Conservation (phyloP, 2,329 filamentous ascomycete species). For the Diaporthe sp. region DNA sequence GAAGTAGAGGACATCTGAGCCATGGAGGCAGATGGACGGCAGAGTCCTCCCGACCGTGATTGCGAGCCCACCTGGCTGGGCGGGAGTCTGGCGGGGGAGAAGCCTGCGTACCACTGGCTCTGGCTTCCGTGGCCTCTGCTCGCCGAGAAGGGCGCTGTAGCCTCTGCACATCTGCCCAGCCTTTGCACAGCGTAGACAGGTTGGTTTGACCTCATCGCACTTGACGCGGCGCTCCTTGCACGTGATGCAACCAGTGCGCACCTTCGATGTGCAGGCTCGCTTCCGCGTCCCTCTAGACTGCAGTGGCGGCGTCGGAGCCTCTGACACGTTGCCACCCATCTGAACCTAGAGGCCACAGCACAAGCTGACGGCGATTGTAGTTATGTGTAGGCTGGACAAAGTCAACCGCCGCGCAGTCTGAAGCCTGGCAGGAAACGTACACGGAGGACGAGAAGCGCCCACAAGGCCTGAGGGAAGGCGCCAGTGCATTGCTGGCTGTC, state of each 20-base stretch:
- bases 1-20: conserved; percentile 35
- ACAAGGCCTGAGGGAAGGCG: neutral
- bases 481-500: neutral
- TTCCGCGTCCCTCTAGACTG: neutral
- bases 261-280: conserved; percentile 36
- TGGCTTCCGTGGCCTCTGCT: neutral
- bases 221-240: conserved; percentile 40
- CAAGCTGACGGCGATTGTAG: neutral
- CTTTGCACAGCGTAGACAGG: conserved; percentile 36
- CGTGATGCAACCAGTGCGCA: conserved; percentile 38
- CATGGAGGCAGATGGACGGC: conserved; percentile 16
- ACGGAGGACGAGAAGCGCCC: neutral
- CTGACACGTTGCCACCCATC: neutral
- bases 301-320: neutral
- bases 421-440: neutral
- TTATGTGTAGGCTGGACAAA: too few species aligned
- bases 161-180: neutral
- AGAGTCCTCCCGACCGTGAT: neutral
- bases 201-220: conserved; percentile 41
- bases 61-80: neutral
- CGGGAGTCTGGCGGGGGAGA: neutral
- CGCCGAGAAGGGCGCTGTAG: neutral
- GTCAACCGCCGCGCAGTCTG: too few species aligned
- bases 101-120: neutral
- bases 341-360: too few species aligned